Evolutionary conservation across 805 yeast species (phyloP).

Genomic region (Ogataea nakhonphanomensis): DNA sequence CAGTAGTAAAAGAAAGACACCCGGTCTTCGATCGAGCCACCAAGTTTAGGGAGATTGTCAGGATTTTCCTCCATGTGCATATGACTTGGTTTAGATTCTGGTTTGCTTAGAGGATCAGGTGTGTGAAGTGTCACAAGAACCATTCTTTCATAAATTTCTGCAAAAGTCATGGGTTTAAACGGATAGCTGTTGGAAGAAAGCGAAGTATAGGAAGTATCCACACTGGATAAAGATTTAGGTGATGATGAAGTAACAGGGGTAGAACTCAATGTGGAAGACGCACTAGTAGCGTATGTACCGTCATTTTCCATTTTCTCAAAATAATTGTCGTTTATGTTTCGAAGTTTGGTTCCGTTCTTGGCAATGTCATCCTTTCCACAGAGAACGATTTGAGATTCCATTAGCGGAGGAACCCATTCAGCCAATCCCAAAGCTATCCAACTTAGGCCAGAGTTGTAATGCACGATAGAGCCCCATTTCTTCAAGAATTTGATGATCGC

Average conservation of each 20-base stretch:
- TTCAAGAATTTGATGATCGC: constrained; percentile 61
- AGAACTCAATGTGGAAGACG: constrained; percentile 22
- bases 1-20: constrained; percentile 64
- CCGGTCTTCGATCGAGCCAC: constrained; percentile 64
- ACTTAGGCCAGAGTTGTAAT: constrained; percentile 76
- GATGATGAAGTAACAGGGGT: constrained; percentile 25
- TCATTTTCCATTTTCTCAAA: constrained; percentile 30
- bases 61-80: constrained; percentile 11
- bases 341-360: constrained; percentile 35
- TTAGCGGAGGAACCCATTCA: constrained; percentile 79
- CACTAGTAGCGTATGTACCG: constrained; percentile 11
- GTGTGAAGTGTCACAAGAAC: constrained; percentile 72
- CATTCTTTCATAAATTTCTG: constrained; percentile 71
- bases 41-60: constrained; percentile 31
- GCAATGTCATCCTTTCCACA: constrained; percentile 49
- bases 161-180: constrained; percentile 47
- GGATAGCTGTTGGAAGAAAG: constrained; percentile 18
- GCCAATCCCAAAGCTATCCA: constrained; percentile 89
- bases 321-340: constrained; percentile 32
- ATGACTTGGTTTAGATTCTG: constrained; percentile 16
- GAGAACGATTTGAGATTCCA: constrained; percentile 49
- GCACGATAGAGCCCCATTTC: constrained; percentile 77
- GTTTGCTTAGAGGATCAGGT: constrained; percentile 44
- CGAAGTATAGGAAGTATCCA: constrained; percentile 19
- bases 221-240: constrained; percentile 26